Conservation (phyloP, 2,329 filamentous ascomycete species). For the Claviceps purpurea region DNA sequence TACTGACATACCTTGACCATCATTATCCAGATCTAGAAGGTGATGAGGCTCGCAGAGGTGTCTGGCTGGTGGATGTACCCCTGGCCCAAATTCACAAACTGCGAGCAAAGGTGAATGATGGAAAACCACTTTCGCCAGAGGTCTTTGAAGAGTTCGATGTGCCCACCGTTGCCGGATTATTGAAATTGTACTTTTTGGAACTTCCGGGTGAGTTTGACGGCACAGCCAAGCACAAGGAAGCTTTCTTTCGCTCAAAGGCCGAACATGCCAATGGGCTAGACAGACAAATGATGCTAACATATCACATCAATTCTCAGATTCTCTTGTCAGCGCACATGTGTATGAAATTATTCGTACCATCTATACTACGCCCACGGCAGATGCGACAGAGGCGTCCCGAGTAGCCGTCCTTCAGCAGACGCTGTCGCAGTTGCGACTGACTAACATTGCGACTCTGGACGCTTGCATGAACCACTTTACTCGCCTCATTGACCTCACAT, state of each 20-base stretch:
- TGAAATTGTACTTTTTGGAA: slow-evolving; percentile 92
- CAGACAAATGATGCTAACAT: neutral
- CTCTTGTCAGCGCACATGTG: slow-evolving; percentile 93
- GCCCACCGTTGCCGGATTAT: slow-evolving; percentile 78
- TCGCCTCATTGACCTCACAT: slow-evolving; percentile 88
- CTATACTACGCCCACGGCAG: slow-evolving; percentile 69
- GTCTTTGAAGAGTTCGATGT: slow-evolving; percentile 81
- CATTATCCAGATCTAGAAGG: slow-evolving; percentile 96
- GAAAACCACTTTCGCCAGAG: slow-evolving; percentile 63
- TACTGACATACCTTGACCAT: slow-evolving; percentile 89
- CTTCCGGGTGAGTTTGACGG: slow-evolving; percentile 57
- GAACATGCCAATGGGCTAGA: too few species aligned
- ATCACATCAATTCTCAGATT: slow-evolving; percentile 46
- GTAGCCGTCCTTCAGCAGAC: slow-evolving; percentile 91
- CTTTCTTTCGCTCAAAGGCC: too few species aligned
- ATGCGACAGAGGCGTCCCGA: slow-evolving; percentile 63
- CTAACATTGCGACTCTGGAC: slow-evolving; percentile 97
- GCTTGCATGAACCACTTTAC: slow-evolving; percentile 98
- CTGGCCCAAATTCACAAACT: slow-evolving; percentile 74
- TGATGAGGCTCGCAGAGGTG: slow-evolving; percentile 78
- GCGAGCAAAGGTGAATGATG: slow-evolving; percentile 72
- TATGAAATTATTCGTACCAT: slow-evolving; percentile 99
- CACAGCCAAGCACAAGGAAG: neutral
- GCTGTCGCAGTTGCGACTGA: slow-evolving; percentile 81
- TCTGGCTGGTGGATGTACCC: slow-evolving; percentile 91